These are phyloP conservation scores for Tulasnella calospora DNA, from an alignment of 768 basidiomycete species.

Conservation along the genomic window DNA sequence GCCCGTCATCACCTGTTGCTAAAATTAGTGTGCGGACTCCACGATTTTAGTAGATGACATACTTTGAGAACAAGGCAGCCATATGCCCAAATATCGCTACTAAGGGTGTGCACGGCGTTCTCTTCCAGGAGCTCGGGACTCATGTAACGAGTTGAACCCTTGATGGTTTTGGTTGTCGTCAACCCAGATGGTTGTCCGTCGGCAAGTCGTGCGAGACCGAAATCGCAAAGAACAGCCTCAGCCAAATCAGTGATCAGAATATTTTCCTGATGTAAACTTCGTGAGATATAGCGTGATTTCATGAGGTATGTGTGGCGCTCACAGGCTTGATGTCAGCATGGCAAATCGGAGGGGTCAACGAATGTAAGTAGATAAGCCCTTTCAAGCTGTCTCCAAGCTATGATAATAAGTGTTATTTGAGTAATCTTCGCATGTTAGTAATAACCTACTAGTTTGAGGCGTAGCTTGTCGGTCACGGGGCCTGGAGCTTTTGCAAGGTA, in stretches of 20 bases:
- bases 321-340: background rate
- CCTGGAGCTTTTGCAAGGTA: background rate
- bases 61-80: slow-evolving; percentile 5
- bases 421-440: no score
- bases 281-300: background rate
- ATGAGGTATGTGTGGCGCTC: background rate
- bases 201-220: background rate
- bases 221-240: slow-evolving; percentile 16
- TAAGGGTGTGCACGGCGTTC: background rate
- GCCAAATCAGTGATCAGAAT: background rate
- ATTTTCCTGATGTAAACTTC: background rate
- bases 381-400: background rate
- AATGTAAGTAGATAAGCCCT: background rate
- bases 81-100: slow-evolving; percentile 6
- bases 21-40: background rate
- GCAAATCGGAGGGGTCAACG: background rate
- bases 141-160: slow-evolving; percentile 1
- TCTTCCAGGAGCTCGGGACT: slow-evolving; percentile 6
- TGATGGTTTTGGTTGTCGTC: background rate
- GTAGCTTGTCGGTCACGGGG: background rate
- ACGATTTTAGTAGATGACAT: background rate
- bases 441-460: background rate
- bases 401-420: no score
- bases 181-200: background rate
- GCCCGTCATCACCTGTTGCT: background rate